Base-by-base conservation (phyloP, 306 rosid genomes). In the Rubus idaeus region DNA sequence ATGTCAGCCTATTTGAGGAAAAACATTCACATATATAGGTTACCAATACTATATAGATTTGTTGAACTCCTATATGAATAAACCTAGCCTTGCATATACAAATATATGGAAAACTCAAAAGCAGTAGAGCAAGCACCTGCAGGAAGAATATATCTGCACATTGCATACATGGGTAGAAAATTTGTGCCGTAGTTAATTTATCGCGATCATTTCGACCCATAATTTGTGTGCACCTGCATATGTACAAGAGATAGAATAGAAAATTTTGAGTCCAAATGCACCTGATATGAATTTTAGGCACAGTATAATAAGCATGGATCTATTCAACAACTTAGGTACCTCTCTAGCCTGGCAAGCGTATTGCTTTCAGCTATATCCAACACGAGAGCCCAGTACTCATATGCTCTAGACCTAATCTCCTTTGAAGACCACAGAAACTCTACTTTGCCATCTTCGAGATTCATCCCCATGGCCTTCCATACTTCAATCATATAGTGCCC, bases 381-480 rank as follows among this genome's bases (percentile, higher is more conserved):
- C 18, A 91, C 92, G 71, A 86, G 86, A 80, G 92, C 96, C 92
- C 92, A 90, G 77, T 94, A 94, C 74, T 91, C 97, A 26, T 84
- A 69, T 5, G 91, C 89, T 76, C 91, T 88, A 0, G 83, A 8
- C 64, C 86, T 86, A 60, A 93, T 86, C 83, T 93, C 98, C 78
- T 90, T 85, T 0, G 97, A 94, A 4, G 97, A 86, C 98, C 97
- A 91, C 50, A 90, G 42, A 78, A 94, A 88, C 79, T 94, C 98
- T 8, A 91, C 97, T 66, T 94, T 91, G 21, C 94, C 97, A 69
- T 90, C 88, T 4, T 88, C 92, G 30, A 88, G 26, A 78, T 91
- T 90, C 98, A 94, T 90, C 71, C 98, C 98, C 35, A 75, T 84
- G n/a, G 97, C 98, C 75, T 89, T 90, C 94, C 98, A 91, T 62